Evolutionary conservation across 345 rosid genomes (phyloP).

Genomic region (Salix viminalis): DNA sequence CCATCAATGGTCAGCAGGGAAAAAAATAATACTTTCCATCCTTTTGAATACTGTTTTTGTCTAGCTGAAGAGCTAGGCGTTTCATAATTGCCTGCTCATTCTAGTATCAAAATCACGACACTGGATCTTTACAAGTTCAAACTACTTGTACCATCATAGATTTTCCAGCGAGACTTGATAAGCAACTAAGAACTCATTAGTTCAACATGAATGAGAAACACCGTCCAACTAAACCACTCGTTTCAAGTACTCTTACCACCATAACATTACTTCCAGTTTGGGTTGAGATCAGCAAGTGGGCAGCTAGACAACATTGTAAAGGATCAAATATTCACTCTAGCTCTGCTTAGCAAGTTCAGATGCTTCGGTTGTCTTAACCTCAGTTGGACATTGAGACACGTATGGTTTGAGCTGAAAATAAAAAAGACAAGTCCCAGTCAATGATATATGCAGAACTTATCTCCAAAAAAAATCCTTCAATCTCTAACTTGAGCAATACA

Average conservation of each 20-base stretch:
- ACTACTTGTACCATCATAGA: background rate
- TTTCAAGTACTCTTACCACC: background rate
- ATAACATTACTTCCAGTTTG: background rate
- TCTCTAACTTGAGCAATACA: too few species aligned
- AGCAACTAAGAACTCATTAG: background rate
- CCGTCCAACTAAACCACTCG: background rate
- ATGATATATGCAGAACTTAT: background rate
- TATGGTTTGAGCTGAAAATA: slow-evolving; percentile 63
- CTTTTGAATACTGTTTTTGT: background rate
- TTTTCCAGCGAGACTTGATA: background rate
- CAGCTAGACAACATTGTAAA: background rate
- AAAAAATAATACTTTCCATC: background rate
- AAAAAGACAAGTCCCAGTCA: slow-evolving; percentile 6
- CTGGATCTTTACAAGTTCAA: background rate
- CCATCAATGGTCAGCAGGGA: too few species aligned
- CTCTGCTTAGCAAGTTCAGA: slow-evolving; percentile 34
- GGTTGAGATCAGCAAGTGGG: background rate
- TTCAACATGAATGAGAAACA: background rate
- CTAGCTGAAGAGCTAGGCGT: background rate
- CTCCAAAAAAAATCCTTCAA: background rate
- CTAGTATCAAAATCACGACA: background rate
- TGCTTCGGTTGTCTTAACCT: slow-evolving; percentile 41
- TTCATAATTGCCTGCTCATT: background rate
- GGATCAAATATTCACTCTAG: background rate
- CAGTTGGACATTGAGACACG: slow-evolving; percentile 48